Conservation (phyloP, 2,329 filamentous ascomycete genomes). For the Aureobasidium mangrovei region DNA sequence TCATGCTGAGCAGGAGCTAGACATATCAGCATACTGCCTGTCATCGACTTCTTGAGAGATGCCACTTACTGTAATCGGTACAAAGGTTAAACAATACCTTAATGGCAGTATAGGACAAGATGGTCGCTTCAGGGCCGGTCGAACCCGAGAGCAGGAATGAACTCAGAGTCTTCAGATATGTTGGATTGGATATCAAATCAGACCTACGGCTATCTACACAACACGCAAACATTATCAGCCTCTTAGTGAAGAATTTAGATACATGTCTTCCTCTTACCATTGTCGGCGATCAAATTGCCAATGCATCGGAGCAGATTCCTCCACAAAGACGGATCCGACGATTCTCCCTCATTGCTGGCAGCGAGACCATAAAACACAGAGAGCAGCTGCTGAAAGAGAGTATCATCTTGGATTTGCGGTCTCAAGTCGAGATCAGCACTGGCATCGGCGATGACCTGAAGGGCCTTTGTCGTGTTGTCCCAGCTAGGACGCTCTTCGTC, state of each 20-base stretch:
- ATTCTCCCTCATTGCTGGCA: neutral
- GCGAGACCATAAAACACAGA: neutral
- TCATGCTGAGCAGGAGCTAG: slow-evolving; percentile 11
- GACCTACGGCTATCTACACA: slow-evolving; percentile 1
- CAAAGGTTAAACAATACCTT: slow-evolving; percentile 17
- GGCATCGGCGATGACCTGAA: slow-evolving; percentile 7
- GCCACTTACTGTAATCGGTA: slow-evolving; percentile 13
- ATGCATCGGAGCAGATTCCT: slow-evolving; percentile 14
- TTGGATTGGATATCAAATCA: slow-evolving; percentile 1
- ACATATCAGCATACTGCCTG: neutral
- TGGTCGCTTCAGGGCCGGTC: neutral
- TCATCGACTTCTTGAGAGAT: neutral
- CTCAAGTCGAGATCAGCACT: slow-evolving; percentile 3
- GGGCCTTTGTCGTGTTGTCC: neutral
- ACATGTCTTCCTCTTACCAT: slow-evolving; percentile 10
- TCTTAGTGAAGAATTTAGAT: neutral
- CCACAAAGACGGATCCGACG: neutral
- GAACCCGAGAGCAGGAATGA: neutral
- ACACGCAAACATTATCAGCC: neutral
- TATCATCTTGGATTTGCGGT: slow-evolving; percentile 1
- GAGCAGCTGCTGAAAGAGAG: neutral
- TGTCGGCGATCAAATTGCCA: slow-evolving; percentile 17
- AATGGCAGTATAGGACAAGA: slow-evolving; percentile 5
- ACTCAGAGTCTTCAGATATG: slow-evolving; percentile 1
- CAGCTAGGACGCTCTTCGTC: neutral